Evolutionary conservation across 495 filamentous ascomycete species (phyloP), one percentile per base, ranked within the genome.

Genomic region (Penicillium dipodomyicola): DNA sequence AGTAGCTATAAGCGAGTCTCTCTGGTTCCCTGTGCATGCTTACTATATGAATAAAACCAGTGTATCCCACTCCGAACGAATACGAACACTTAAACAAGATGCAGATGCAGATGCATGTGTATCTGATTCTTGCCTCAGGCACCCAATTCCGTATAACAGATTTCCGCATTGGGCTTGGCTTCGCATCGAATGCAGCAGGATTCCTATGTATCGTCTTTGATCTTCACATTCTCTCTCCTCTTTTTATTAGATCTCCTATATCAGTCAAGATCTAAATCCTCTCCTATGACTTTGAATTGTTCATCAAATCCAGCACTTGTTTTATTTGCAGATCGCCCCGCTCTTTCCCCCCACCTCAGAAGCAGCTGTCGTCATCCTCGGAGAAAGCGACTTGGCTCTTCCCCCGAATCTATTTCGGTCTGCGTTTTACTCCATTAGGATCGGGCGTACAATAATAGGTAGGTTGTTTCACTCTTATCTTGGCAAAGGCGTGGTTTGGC

Each of bases 81-180:
- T 30, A 30, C 29, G 29, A 30, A 30, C 9, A 14, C 11, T 14
- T 14, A 29, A 29, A 7, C 27, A 9, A 29, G 27, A 7, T 27
- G 11, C 30, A 32, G 27, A 7, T 27, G 11, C 30, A 32, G 3
- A 12, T 14, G 4, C 27, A 33, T 33, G 29, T 30, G 9, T 52
- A 44, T 54, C 52, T 35, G 52, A 54, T 35, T 27, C 6, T 17
- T 22, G 43, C 52, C 52, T 54, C 42, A 54, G 52, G 52, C 42
- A 7, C 5, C 22, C 3, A n/a, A 35, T 4, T 29, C 8, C 22
- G 35, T 35, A 29, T 29, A 46, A 54, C 52, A 47, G 10, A 54
- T 54, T 47, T 40, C 52, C 52, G 42, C 41, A 54, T 54, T 47
- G 32, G 52, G 52, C 32, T 47, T 54, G 42, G 52, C 32, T 35